Evolutionary conservation across 371 early-diverging fungal genomes (phyloP), one percentile per base, ranked within the genome.

Genomic region (Zychaea mexicana): DNA sequence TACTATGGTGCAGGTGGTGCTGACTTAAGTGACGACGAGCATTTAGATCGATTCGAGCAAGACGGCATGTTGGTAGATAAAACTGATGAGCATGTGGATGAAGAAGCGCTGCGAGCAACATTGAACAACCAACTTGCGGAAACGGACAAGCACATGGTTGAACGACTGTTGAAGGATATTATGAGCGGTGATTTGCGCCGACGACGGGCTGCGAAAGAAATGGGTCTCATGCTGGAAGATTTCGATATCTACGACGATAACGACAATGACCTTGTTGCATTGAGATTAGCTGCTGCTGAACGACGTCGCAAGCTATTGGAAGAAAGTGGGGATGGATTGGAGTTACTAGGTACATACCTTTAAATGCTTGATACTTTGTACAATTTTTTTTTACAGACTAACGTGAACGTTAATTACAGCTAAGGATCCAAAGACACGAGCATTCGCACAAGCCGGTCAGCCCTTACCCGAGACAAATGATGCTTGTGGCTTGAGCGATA

Each of bases 361-460:
- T 13, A 26, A 27, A 39, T 39, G 2, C 7, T 27, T 45, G 17
- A 38, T 46, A 39, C 17, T 17, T 21, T 42, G 6, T 4, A 6
- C 24, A 5, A 49, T 24, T 1, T 3, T 52, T 55, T 9, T 15
- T 42, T 42, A 3, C n/a, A 42, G 3, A 12, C 4, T 4, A 6
- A n/a, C n/a, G n/a, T n/a, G n/a, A 42, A 42, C 36, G 0, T 36
- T 36, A 15, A 36, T 36, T 36, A 15, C 36, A 72, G 77, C 78
- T 9, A 60, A 61, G 2, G 67, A 82, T 31, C 78, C 79, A 7
- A 72, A 77, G 32, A 82, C 82, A 0, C 71, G 73, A 10, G 82
- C 82, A 24, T 82, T 82, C 70, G 82, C 79, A 17, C 77, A 77
- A 30, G 79, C 82, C 9, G 72, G 71, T 5, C 59, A 63, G 32